Evolutionary conservation across 2,329 filamentous ascomycete species (phyloP), one percentile per base, ranked within the genome.

Genomic region (Septoria linicola): DNA sequence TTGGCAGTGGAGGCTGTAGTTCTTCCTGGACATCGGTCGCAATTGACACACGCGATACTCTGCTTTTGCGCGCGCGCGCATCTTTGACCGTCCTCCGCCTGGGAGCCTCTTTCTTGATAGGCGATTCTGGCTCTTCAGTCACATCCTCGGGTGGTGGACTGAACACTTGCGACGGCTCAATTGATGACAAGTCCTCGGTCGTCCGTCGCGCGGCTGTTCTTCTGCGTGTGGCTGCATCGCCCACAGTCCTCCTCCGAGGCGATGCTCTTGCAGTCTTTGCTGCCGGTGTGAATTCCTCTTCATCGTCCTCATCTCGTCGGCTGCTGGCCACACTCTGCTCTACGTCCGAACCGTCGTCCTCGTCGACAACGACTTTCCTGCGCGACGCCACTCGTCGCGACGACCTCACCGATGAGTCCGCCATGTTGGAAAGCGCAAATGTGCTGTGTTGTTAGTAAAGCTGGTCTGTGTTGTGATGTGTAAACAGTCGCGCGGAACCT

Each of bases 211-310:
- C 62, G 49, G 70, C 63, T 11, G 72, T 71, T 54, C 63, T 70
- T 54, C 63, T 63, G 54, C 63, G 70, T 17, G 73, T 76, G 19
- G 80, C 76, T 6, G 79, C 71, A 8, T 74, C 64, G 4, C 74
- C 72, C 7, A 77, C 48, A 1, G 62, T 75, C 63, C 77, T 79
- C 51, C 78, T 73, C 57, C 80, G 74, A n/a, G 80, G 76, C 46
- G 80, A 76, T 54, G 84, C 80, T 58, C 79, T 76, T 25, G 76
- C 80, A 40, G 74, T 76, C 53, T 78, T 79, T 49, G 85, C 80
- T 41, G 85, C 86, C 2, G 89, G 89, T 37, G 86, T 87, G 64
- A 90, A 93, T 42, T 95, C 88, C 42, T 91, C 86, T 58, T 88
- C 87, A 42, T 86, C 81, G 21, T 85, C 77, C 21, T 77, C 79